Base-by-base conservation (phyloP, 371 early-diverging fungal species). In the Dinochytrium kinnereticum region DNA sequence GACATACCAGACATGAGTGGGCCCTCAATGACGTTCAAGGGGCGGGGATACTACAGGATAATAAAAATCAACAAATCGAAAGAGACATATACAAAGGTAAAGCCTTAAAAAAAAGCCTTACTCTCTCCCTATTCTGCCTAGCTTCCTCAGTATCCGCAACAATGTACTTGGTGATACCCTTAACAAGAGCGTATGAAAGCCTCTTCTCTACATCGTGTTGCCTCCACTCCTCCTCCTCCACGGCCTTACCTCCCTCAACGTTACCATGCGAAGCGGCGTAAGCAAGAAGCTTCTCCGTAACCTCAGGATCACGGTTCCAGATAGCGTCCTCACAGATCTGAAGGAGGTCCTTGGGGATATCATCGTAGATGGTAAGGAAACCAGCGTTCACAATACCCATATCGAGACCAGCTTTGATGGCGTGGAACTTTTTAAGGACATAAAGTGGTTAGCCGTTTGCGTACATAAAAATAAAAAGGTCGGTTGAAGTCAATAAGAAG, bases 351-450 rank as follows among this genome's bases (percentile, higher is more conserved):
- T 95, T 94, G 74, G 94, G 94, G 57, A 96, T 94, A 64, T 96
- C 96, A 77, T 95, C 95, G 74, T 96, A 96, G 66, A 95, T 94
- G 31, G 95, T 92, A 84, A 96, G 85, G 86, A 92, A 92, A 73
- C 96, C 97, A 15, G 96, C 94, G 80, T 96, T 96, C 75, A 96
- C 97, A 71, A 96, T 96, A 75, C 96, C 97, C 97, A 96, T 96
- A 80, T 95, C 96, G 93, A 96, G 92, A 24, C 96, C 96, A 21
- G 87, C 94, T 79, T 92, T 87, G 78, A 94, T 94, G 24, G 96
- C 89, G 75, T 96, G 96, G 82, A 91, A 96, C 72, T 76, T 36
- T 15, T 68, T 36, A 7, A 59, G 51, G 64, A 49, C 28, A 72
- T 15, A 1, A n/a, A 53, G 19, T 55, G 36, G 37, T 37, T 49